phyloP scores from a whole-genome alignment of 768 basidiomycete genomes.

The Mrakia frigida region DNA sequence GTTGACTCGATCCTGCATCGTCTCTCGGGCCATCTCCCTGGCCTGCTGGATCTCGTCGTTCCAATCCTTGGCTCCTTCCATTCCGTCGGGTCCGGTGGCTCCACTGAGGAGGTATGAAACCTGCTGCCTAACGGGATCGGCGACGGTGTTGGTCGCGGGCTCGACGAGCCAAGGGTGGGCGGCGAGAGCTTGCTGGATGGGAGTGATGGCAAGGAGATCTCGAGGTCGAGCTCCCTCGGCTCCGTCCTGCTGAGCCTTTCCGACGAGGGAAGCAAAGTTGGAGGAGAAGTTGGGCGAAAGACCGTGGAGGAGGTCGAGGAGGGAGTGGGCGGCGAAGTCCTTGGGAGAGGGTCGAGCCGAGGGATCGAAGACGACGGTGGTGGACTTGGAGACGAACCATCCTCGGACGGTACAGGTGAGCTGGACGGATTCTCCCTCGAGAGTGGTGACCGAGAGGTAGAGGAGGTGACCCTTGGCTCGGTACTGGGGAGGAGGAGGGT shows the following conservation, averaged over 20 bases:
- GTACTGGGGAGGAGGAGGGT: slow-evolving; percentile 47
- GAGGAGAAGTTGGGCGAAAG: slow-evolving; percentile 46
- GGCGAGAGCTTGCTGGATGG: slow-evolving; percentile 46
- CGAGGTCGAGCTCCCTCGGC: slow-evolving; percentile 29
- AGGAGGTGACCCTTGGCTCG: slow-evolving; percentile 47
- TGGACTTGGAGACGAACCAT: slow-evolving; percentile 47
- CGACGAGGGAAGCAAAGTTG: slow-evolving; percentile 36
- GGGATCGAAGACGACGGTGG: slow-evolving; percentile 45
- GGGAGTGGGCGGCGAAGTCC: slow-evolving; percentile 41
- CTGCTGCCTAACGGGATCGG: slow-evolving; percentile 47
- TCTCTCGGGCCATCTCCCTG: slow-evolving; percentile 44
- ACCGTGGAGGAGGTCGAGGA: slow-evolving; percentile 47
- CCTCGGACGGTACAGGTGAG: slow-evolving; percentile 47
- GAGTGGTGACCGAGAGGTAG: slow-evolving; percentile 46
- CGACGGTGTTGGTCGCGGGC: slow-evolving; percentile 33
- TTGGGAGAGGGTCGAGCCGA: slow-evolving; percentile 41
- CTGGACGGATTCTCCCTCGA: slow-evolving; percentile 47
- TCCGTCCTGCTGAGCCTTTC: slow-evolving; percentile 27
- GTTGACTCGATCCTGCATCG: slow-evolving; percentile 45
- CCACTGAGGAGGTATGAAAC: slow-evolving; percentile 48
- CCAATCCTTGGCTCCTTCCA: slow-evolving; percentile 49
- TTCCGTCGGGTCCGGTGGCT: slow-evolving; percentile 43
- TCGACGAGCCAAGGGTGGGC: slow-evolving; percentile 47
- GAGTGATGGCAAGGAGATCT: slow-evolving; percentile 43
- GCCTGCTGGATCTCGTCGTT: slow-evolving; percentile 49